These are phyloP conservation scores for Hypoxylon trugodes DNA, from an alignment of 495 filamentous ascomycete genomes.

Conservation along the genomic window DNA sequence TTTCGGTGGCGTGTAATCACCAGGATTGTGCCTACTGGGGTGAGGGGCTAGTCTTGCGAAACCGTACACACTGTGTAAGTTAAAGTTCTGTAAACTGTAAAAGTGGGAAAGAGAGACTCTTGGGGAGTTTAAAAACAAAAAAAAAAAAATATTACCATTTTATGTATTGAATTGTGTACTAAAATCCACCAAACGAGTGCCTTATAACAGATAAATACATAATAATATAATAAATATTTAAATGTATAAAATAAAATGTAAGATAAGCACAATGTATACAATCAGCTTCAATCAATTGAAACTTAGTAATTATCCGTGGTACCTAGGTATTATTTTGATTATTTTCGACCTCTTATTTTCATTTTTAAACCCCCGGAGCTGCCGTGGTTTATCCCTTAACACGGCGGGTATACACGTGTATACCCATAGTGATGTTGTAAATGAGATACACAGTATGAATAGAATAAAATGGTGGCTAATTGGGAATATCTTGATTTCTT, in stretches of 20 bases:
- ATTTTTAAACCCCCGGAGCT: slow-evolving; percentile 1
- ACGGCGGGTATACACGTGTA: slow-evolving; percentile 12
- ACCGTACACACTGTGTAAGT: slow-evolving; percentile 22
- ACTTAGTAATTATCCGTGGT: no score
- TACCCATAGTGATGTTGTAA: no score
- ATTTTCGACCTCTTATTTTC: background rate
- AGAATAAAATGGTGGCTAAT: slow-evolving; percentile 12
- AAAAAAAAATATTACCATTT: no score
- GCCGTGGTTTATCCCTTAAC: slow-evolving; percentile 18
- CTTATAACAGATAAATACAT: no score
- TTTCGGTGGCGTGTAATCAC: slow-evolving; percentile 45
- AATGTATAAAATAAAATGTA: no score
- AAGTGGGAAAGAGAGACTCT: no score
- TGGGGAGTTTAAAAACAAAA: no score
- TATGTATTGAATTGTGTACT: no score
- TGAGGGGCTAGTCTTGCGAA: slow-evolving; percentile 35
- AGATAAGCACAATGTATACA: no score
- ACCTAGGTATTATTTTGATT: slow-evolving; percentile 1
- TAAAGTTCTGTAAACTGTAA: slow-evolving; percentile 8
- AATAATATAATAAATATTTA: no score
- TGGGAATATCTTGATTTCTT: slow-evolving; percentile 11
- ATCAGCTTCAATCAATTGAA: no score
- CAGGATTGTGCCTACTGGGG: slow-evolving; percentile 36
- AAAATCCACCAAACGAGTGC: no score
- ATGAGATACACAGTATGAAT: slow-evolving; percentile 35